Evolutionary conservation across 2,329 filamentous ascomycete species (phyloP), one percentile per base, ranked within the genome.

Genomic region (Lecanicillium sp.): DNA sequence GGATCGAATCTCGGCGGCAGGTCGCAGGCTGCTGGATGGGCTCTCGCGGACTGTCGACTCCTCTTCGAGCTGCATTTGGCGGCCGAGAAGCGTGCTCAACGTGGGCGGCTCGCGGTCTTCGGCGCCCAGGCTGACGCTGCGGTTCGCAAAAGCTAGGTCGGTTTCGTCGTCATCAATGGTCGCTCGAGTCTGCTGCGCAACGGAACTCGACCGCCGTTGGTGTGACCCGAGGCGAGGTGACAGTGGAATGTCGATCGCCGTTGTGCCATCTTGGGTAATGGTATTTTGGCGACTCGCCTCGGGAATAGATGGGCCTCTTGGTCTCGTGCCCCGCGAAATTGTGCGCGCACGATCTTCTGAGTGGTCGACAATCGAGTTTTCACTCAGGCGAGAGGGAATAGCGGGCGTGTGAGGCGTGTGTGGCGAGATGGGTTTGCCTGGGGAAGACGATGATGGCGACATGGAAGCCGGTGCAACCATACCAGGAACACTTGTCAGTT

Each of bases 321-420:
- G 50, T 17, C 57, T 60, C 10, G 56, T 56, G 27, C 58, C 56
- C 14, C 64, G 58, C 7, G 66, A 62, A 20, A 60, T 55, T 15
- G 58, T 57, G 15, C 63, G 55, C n/a, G 60, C 58, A 19, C 51
- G 50, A 19, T 59, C 55, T 2, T 58, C 53, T 17, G 58, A 54
- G 38, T 67, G 64, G 45, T 67, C 65, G 30, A 67, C 66, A 26
- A 93, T 88, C 44, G 87, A 93, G 60, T 94, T 90, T 53, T 93
- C 89, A 60, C 89, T 95, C 19, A 98, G 71, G n/a, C 93, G 80
- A 7, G 90, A 96, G 17, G 91, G 91, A 23, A 97, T 89, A 10
- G 90, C 90, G 4, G 93, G 93, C 0, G 90, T 95, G 60, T 97
- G 90, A 1, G 90, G 89, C 0, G 88, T 95, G 60, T 91, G 89